Evolutionary conservation across 2,329 filamentous ascomycete genomes (phyloP).

Genomic region (Macrophomina tecta): DNA sequence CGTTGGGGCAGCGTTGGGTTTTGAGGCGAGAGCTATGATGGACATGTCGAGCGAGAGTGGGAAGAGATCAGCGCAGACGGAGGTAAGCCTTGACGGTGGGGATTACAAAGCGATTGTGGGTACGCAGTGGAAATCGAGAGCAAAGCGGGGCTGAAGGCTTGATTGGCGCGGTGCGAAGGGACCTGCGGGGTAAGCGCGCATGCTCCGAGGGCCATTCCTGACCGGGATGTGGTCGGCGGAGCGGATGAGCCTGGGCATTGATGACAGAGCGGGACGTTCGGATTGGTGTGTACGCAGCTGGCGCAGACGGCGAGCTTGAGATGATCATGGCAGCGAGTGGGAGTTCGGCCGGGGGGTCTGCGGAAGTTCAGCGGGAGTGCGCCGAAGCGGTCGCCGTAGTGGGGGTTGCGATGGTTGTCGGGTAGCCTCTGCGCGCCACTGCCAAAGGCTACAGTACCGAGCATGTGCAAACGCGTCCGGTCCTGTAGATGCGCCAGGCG

Average conservation of each 20-base stretch:
- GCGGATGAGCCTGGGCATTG: not conserved
- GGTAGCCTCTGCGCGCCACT: too few species aligned
- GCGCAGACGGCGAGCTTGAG: not conserved
- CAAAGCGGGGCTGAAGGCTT: not conserved
- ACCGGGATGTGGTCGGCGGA: not conserved
- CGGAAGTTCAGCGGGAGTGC: constrained; percentile 13
- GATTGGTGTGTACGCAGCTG: not conserved
- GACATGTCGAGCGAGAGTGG: not conserved
- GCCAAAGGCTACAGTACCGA: too few species aligned
- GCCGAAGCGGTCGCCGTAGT: too few species aligned
- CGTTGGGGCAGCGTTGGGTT: not conserved
- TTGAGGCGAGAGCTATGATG: not conserved
- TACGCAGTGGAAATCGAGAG: not conserved
- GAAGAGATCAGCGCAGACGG: constrained; percentile 2
- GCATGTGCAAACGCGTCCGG: too few species aligned
- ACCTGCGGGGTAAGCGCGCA: constrained; percentile 6
- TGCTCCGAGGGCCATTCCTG: not conserved
- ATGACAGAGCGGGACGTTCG: not conserved
- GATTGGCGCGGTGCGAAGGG: not conserved
- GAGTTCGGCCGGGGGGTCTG: not conserved
- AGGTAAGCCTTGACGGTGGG: not conserved
- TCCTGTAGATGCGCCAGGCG: too few species aligned
- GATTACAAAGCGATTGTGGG: not conserved
- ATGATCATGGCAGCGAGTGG: not conserved
- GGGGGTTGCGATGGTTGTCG: too few species aligned